Conservation (phyloP, 768 basidiomycete species). For the Candolleomyces aberdarensis region DNA sequence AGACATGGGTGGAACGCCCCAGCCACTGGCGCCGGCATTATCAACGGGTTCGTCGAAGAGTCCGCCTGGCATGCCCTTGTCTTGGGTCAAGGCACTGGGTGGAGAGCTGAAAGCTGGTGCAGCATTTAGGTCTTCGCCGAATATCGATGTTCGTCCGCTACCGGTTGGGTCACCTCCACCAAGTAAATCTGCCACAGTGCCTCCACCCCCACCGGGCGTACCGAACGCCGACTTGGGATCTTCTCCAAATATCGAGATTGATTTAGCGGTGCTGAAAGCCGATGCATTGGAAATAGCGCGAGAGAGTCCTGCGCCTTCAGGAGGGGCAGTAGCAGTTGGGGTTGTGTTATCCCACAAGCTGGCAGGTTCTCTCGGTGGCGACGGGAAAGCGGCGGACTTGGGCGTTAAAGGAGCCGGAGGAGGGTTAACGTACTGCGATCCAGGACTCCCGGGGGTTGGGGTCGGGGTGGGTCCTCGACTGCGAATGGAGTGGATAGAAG, state of each 20-base stretch:
- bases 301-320: background rate
- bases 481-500: conserved; percentile 1
- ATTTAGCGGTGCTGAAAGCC: conserved; percentile 9
- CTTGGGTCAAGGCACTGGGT: conserved; percentile 11
- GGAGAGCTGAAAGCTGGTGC: conserved; percentile 8
- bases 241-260: conserved; percentile 21
- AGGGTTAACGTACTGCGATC: background rate
- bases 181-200: conserved; percentile 13
- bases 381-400: background rate
- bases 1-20: background rate
- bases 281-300: conserved; percentile 4
- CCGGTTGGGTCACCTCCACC: conserved; percentile 2
- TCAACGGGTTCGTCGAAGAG: background rate
- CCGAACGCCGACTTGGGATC: conserved; percentile 18
- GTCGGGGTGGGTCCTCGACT: background rate
- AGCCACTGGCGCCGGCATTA: background rate
- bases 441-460: background rate
- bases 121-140: conserved; percentile 20
- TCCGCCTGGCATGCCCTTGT: conserved; percentile 12
- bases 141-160: conserved; percentile 12
- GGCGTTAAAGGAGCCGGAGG: conserved; percentile 1
- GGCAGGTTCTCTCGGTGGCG: background rate
- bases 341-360: background rate
- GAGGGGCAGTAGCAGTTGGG: background rate
- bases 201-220: conserved; percentile 14